Conservation (phyloP, 2,329 filamentous ascomycete species). For the Cordyceps farinosa region DNA sequence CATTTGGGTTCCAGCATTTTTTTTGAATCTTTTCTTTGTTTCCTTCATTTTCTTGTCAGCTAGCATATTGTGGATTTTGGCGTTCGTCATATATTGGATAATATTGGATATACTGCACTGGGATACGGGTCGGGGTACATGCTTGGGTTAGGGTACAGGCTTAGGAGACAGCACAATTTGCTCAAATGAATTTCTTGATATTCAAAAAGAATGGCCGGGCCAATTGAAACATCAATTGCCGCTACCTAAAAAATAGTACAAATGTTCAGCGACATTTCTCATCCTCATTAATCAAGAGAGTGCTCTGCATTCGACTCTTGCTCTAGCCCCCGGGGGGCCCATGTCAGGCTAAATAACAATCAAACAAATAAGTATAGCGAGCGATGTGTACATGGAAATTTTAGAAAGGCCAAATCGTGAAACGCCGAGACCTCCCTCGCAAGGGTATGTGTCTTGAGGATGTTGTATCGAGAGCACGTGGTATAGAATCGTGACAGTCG, state of each 20-base stretch:
- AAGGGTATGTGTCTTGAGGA: neutral
- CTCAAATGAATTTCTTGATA: neutral
- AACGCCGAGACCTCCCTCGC: neutral
- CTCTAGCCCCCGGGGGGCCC: neutral
- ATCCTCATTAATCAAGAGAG: conserved; percentile 13
- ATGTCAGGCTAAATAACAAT: neutral
- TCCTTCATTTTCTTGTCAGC: neutral
- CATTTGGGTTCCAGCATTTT: neutral
- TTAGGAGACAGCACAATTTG: neutral
- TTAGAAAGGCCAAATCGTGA: neutral
- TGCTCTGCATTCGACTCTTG: conserved; percentile 1
- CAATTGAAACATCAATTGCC: neutral
- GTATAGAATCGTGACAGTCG: neutral
- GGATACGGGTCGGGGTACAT: neutral
- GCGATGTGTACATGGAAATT: neutral
- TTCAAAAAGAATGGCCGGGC: neutral
- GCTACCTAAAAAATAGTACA: neutral
- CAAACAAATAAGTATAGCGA: neutral
- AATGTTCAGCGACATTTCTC: neutral
- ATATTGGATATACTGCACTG: neutral
- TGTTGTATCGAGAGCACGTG: neutral
- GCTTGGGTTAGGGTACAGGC: neutral
- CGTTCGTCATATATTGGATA: neutral
- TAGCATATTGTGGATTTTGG: neutral
- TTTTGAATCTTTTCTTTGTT: neutral